phyloP scores from a whole-genome alignment of 805 yeast species.

The Saccharomycopsis vini region DNA sequence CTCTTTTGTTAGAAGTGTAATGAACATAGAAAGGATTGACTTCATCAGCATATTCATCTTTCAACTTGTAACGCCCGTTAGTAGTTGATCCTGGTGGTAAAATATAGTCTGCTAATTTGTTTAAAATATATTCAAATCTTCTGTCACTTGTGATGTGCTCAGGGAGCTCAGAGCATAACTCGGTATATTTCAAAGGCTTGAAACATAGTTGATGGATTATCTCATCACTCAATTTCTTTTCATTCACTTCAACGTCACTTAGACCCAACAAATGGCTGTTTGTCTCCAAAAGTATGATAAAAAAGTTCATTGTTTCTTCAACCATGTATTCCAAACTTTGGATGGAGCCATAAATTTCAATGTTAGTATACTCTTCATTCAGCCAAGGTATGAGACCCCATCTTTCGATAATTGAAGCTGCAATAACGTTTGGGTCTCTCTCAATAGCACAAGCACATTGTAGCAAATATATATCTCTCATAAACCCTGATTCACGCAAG shows the following conservation, averaged over 20 bases:
- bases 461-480: slow-evolving; percentile 65
- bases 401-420: slow-evolving; percentile 51
- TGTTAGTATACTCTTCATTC: slow-evolving; percentile 31
- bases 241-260: slow-evolving; percentile 39
- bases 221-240: slow-evolving; percentile 50
- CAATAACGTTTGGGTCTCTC: slow-evolving; percentile 42
- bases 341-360: slow-evolving; percentile 33
- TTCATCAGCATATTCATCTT: slow-evolving; percentile 39
- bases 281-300: slow-evolving; percentile 13
- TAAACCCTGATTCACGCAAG: slow-evolving; percentile 72
- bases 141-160: slow-evolving; percentile 70
- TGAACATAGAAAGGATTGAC: slow-evolving; percentile 82
- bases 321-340: slow-evolving; percentile 50
- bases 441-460: slow-evolving; percentile 53
- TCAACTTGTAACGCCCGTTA: slow-evolving; percentile 59
- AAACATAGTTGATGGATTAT: slow-evolving; percentile 80
- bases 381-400: slow-evolving; percentile 62
- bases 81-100: slow-evolving; percentile 53
- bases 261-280: slow-evolving; percentile 41
- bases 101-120: slow-evolving; percentile 48
- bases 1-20: slow-evolving; percentile 67
- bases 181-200: slow-evolving; percentile 62
- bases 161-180: slow-evolving; percentile 58
- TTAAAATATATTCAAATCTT: slow-evolving; percentile 55
- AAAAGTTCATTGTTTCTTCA: slow-evolving; percentile 55